Percentiles rank a stretch among this genome's conserved stretches.
Evolutionary conservation across 768 basidiomycete genomes (phyloP).

Genomic region (Omphalotus guepiniiformis): DNA sequence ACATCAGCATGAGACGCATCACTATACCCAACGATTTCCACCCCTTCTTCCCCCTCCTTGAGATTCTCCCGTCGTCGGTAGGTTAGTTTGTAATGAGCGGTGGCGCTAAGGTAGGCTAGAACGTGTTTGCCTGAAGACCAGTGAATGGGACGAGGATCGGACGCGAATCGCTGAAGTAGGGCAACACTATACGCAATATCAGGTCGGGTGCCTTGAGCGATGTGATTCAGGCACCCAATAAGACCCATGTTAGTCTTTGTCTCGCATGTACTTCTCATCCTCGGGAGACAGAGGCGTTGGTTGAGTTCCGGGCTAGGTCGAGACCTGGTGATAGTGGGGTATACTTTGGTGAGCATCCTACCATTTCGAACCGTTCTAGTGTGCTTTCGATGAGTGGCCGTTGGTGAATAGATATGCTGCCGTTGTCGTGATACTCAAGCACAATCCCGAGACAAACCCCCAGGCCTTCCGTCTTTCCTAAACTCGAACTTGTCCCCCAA

Average conservation of each 20-base stretch:
- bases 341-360: neutral
- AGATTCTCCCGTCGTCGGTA: neutral
- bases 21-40: constrained; percentile 14
- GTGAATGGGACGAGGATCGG: neutral
- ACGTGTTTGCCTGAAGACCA: neutral
- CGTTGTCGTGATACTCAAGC: neutral
- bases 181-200: neutral
- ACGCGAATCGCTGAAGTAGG: neutral
- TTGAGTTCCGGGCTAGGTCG: neutral
- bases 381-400: neutral
- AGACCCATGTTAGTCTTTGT: neutral
- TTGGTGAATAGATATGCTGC: neutral
- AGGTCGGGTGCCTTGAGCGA: neutral
- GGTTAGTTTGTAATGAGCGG: neutral
- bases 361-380: neutral
- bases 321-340: no score
- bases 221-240: neutral
- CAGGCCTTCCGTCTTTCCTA: neutral
- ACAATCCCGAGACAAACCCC: neutral
- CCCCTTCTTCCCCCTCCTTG: neutral
- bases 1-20: no score
- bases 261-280: neutral
- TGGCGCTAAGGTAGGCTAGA: neutral
- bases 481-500: constrained; percentile 1
- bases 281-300: neutral